Conservation (phyloP, 129 eudicot species). For the Flaveria robusta region DNA sequence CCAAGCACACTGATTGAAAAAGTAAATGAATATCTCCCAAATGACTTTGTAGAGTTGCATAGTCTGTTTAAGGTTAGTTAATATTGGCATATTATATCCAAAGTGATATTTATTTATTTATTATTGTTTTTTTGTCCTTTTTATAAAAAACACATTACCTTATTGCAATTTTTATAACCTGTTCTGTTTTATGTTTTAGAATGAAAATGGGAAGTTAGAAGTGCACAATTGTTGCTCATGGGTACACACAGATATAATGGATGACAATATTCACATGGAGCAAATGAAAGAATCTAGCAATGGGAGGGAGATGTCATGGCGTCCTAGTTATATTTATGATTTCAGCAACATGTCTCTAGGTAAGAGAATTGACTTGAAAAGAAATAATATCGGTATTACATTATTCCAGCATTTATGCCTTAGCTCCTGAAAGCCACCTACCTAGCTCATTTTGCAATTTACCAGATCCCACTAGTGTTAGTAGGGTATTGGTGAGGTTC, state of each 20-base stretch:
- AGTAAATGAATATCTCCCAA: conserved; percentile 78
- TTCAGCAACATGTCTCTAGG: conserved; percentile 89
- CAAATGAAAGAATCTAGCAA: conserved; percentile 26
- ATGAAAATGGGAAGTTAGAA: conserved; percentile 42
- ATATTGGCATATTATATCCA: neutral
- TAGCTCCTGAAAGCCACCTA: neutral
- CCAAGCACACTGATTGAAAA: conserved; percentile 69
- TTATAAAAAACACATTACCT: neutral
- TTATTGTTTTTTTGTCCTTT: neutral
- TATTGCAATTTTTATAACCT: conserved; percentile 2
- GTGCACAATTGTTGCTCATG: conserved; percentile 56
- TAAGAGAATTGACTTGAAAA: conserved; percentile 28
- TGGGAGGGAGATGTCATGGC: conserved; percentile 50
- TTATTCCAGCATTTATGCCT: neutral
- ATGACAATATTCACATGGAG: conserved; percentile 84
- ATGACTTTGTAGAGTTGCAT: conserved; percentile 53
- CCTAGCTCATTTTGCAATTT: no score
- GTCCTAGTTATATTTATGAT: conserved; percentile 79
- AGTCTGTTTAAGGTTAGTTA: conserved; percentile 53
- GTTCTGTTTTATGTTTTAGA: conserved; percentile 31
- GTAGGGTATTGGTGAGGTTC: neutral
- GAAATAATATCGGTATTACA: neutral
- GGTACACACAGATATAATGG: conserved; percentile 96
- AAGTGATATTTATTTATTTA: neutral
- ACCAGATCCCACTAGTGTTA: neutral